Conservation (phyloP, 2,329 filamentous ascomycete genomes). For the Pyrenophora graminea region DNA sequence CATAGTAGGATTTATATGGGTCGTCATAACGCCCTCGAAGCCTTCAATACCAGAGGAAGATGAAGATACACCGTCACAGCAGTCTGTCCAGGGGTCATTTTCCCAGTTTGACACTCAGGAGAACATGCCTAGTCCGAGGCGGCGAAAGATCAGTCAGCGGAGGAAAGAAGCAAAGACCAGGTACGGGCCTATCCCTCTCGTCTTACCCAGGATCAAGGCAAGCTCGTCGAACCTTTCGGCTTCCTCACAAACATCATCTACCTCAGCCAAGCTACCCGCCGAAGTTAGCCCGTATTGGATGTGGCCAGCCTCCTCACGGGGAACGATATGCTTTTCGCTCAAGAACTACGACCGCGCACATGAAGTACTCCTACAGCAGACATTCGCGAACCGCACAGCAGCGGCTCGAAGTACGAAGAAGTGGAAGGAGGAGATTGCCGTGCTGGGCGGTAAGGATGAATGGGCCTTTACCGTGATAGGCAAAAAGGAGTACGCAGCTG, state of each 20-base stretch:
- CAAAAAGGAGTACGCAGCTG: slow-evolving; percentile 21
- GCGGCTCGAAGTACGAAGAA: slow-evolving; percentile 67
- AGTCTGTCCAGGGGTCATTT: slow-evolving; percentile 21
- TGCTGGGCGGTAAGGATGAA: slow-evolving; percentile 37
- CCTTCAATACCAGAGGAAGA: slow-evolving; percentile 40
- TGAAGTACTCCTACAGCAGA: slow-evolving; percentile 72
- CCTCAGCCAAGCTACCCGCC: slow-evolving; percentile 50
- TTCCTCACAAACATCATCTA: slow-evolving; percentile 53
- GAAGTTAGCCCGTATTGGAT: slow-evolving; percentile 64
- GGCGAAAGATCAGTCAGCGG: slow-evolving; percentile 21
- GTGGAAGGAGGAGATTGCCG: slow-evolving; percentile 70
- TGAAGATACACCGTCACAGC: slow-evolving; percentile 33
- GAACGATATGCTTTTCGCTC: slow-evolving; percentile 66
- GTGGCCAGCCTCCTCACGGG: slow-evolving; percentile 67
- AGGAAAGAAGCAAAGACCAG: slow-evolving; percentile 30
- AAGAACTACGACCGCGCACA: slow-evolving; percentile 68
- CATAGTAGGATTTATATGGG: slow-evolving; percentile 92
- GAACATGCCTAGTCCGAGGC: slow-evolving; percentile 18
- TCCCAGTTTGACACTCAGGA: slow-evolving; percentile 25
- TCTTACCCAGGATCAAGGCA: slow-evolving; percentile 69
- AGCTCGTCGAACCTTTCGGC: slow-evolving; percentile 42
- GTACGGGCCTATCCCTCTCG: slow-evolving; percentile 65
- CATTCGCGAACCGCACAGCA: slow-evolving; percentile 69
- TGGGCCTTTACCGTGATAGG: slow-evolving; percentile 40
- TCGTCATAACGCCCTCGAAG: slow-evolving; percentile 73